These are phyloP conservation scores for Mortierella polycephala DNA, from an alignment of 371 early-diverging fungal genomes.

Conservation along the genomic window DNA sequence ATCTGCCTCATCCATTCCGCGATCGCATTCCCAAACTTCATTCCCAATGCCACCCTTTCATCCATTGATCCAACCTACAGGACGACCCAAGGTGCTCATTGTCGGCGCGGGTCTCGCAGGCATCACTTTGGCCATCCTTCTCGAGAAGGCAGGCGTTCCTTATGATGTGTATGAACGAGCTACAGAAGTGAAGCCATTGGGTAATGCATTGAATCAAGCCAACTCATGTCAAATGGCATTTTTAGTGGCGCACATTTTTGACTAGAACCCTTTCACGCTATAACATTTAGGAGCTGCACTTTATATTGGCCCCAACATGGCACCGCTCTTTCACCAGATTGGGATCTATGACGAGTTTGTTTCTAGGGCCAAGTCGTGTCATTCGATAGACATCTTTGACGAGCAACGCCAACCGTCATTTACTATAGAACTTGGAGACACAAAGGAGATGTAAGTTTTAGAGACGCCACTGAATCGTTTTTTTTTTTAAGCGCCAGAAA, in stretches of 20 bases:
- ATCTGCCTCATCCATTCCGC: too few relatives aligned
- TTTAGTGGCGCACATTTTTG: neutral
- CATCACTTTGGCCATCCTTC: constrained; percentile 13
- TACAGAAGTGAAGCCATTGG: constrained; percentile 9
- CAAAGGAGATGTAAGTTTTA: constrained; percentile 10
- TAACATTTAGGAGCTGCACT: constrained; percentile 11
- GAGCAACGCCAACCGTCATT: constrained; percentile 11
- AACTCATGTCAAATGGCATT: neutral
- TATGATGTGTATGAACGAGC: constrained; percentile 13
- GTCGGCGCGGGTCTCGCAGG: constrained; percentile 25
- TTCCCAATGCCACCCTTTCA: too few relatives aligned
- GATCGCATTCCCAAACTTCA: too few relatives aligned
- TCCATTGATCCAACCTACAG: too few relatives aligned
- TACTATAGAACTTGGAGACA: constrained; percentile 1
- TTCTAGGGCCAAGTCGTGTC: neutral
- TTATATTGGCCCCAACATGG: constrained; percentile 9
- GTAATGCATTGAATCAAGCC: neutral
- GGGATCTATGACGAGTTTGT: constrained; percentile 29
- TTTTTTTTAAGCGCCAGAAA: too few relatives aligned
- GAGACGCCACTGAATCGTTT: neutral
- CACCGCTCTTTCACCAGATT: constrained; percentile 26
- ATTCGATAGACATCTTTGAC: constrained; percentile 10
- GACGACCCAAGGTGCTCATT: constrained; percentile 16
- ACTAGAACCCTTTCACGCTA: neutral
- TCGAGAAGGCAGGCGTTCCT: constrained; percentile 14